Evolutionary conservation across 495 filamentous ascomycete genomes (phyloP).

Genomic region (Aspergillus campestris): DNA sequence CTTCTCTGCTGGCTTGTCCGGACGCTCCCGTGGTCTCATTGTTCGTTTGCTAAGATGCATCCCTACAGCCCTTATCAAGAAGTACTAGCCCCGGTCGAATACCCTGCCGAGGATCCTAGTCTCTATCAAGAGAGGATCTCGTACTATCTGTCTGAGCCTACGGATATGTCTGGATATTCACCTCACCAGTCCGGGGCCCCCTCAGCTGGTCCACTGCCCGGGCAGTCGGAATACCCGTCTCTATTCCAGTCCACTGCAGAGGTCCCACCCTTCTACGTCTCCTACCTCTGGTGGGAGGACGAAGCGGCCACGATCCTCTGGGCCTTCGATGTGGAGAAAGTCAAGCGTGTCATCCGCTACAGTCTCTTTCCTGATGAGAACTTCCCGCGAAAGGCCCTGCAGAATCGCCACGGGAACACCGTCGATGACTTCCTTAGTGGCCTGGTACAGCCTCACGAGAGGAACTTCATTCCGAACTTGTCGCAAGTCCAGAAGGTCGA

Average conservation of each 20-base stretch:
- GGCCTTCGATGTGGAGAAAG: conserved; percentile 33
- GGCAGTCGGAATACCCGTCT: conserved; percentile 20
- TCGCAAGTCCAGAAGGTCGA: conserved; percentile 37
- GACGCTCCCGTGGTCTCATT: too few relatives aligned
- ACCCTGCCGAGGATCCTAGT: too few relatives aligned
- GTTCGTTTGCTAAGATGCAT: too few relatives aligned
- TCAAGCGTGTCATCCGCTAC: conserved; percentile 32
- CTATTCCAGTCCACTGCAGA: conserved; percentile 26
- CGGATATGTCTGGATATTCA: conserved; percentile 6
- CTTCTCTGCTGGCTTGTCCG: background rate
- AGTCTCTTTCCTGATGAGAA: conserved; percentile 28
- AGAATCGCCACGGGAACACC: conserved; percentile 21
- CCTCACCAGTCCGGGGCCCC: background rate
- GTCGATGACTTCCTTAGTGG: conserved; percentile 27
- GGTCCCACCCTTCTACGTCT: conserved; percentile 21
- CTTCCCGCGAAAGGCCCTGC: conserved; percentile 26
- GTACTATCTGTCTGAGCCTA: too few relatives aligned
- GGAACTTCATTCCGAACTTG: conserved; percentile 18
- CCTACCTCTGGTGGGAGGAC: conserved; percentile 39
- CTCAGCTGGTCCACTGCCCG: conserved; percentile 3
- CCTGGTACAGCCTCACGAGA: conserved; percentile 20
- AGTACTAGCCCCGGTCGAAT: too few relatives aligned
- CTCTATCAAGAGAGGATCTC: too few relatives aligned
- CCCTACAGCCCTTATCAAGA: too few relatives aligned
- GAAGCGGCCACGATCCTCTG: conserved; percentile 33